phyloP scores from a whole-genome alignment of 495 filamentous ascomycete genomes.

The Chaetomium cochliodes region DNA sequence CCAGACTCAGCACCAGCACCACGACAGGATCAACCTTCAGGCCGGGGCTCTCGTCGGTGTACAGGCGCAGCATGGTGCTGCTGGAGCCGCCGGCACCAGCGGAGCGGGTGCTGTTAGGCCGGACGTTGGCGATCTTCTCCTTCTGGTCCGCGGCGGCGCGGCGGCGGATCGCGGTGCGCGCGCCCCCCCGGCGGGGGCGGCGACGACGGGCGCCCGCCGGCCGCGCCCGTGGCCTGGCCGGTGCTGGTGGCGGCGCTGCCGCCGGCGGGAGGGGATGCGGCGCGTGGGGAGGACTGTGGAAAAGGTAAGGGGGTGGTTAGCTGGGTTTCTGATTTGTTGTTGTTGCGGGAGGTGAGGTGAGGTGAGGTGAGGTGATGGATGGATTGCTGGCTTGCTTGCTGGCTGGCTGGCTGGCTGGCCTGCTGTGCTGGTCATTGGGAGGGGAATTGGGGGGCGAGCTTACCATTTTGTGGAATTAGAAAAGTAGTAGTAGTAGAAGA shows the following conservation, averaged over 20 bases:
- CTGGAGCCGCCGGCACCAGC: conserved; percentile 94
- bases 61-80: conserved; percentile 99
- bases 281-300: conserved; percentile 71
- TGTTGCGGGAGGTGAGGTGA: too few relatives aligned
- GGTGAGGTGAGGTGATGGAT: not conserved
- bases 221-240: too few relatives aligned
- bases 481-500: conserved; percentile 24
- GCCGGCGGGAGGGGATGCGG: conserved; percentile 68
- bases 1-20: conserved; percentile 87
- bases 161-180: conserved; percentile 89
- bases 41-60: conserved; percentile 96
- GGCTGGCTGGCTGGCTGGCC: not conserved
- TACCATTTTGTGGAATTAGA: conserved; percentile 33
- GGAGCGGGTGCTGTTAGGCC: conserved; percentile 85
- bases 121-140: conserved; percentile 85
- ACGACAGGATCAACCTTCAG: conserved; percentile 97
- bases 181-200: conserved; percentile 87
- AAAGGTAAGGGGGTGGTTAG: not conserved
- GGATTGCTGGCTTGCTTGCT: not conserved
- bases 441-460: conserved; percentile 13
- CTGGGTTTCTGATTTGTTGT: not conserved
- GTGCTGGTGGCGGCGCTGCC: too few relatives aligned
- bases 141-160: conserved; percentile 94
- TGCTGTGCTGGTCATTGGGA: too few relatives aligned
- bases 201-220: conserved; percentile 64